phyloP scores from a whole-genome alignment of 306 rosid genomes.

The Quercus variabilis region DNA sequence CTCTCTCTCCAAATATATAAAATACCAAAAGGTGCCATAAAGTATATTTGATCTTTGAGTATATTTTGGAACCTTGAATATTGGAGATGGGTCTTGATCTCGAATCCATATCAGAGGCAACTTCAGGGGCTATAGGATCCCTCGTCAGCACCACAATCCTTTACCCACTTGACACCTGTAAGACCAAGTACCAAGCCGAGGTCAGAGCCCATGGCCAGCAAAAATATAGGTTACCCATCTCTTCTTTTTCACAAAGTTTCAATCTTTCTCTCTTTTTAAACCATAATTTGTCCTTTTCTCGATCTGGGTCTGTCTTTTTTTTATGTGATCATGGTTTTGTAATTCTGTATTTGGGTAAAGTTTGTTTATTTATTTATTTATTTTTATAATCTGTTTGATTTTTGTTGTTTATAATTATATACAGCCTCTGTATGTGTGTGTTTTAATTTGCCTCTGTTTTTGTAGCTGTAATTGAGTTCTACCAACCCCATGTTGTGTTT shows the following conservation, averaged over 20 bases:
- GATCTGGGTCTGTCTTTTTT: neutral
- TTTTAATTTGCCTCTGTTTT: neutral
- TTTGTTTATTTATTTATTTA: neutral
- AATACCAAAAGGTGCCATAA: neutral
- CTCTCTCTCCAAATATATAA: neutral
- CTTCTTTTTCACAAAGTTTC: neutral
- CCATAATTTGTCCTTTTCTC: neutral
- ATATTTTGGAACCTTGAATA: neutral
- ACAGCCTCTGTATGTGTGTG: neutral
- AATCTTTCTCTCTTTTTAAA: neutral
- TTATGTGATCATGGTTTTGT: neutral
- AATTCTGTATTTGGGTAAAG: neutral
- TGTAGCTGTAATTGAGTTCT: neutral
- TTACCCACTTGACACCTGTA: slow-evolving; percentile 95
- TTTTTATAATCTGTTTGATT: neutral
- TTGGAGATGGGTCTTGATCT: slow-evolving; percentile 69
- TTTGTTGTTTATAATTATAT: neutral
- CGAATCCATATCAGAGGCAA: slow-evolving; percentile 92
- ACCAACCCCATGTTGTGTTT: neutral
- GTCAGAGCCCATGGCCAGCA: slow-evolving; percentile 59
- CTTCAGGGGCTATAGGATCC: slow-evolving; percentile 98
- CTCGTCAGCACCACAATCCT: slow-evolving; percentile 83
- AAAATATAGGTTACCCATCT: slow-evolving; percentile 56
- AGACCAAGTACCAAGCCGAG: slow-evolving; percentile 95
- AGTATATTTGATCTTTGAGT: neutral